Conservation (phyloP, 306 rosid species). For the Cyclanthera cordifolia region DNA sequence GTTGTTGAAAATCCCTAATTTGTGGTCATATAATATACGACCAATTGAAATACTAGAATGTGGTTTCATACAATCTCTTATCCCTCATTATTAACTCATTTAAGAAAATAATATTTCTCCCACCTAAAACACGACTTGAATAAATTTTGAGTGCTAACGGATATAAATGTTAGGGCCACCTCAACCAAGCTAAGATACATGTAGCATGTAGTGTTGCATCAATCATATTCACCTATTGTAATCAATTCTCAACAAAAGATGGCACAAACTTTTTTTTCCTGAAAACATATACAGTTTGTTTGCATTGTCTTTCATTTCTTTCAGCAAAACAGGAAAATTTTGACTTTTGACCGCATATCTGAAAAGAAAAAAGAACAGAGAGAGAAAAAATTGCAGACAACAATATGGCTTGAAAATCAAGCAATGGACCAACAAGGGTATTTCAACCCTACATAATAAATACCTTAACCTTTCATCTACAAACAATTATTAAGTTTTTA, state of each 20-base stretch:
- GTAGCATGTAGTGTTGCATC: neutral
- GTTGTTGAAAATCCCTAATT: too few relatives aligned
- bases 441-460: neutral
- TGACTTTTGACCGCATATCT: too few relatives aligned
- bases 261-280: neutral
- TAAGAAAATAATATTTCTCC: neutral
- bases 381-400: neutral
- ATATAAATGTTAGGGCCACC: too few relatives aligned
- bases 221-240: neutral
- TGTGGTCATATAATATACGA: too few relatives aligned
- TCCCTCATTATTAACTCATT: neutral
- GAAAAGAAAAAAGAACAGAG: neutral
- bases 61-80: neutral
- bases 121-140: neutral
- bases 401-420: neutral
- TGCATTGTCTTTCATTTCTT: neutral
- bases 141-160: neutral
- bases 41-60: neutral
- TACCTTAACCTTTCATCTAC: neutral
- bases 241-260: neutral
- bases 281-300: neutral
- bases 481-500: conserved; percentile 2
- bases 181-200: neutral
- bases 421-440: neutral
- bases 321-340: neutral